Conservation (phyloP, 768 basidiomycete genomes). For the Lepiota venenata region DNA sequence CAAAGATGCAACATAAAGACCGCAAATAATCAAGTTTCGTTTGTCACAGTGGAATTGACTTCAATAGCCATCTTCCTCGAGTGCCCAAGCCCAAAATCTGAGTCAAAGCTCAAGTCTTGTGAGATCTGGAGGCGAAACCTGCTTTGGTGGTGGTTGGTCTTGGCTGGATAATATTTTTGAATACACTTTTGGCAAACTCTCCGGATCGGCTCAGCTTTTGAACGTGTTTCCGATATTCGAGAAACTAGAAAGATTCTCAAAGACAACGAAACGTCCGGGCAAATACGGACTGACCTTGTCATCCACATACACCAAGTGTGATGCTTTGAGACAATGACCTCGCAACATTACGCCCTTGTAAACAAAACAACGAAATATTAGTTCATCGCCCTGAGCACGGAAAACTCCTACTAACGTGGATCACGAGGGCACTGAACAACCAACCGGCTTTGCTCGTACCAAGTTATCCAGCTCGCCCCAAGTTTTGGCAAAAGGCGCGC, state of each 20-base stretch:
- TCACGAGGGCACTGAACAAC: constrained; percentile 28
- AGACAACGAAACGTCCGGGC: background rate
- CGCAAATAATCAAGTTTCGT: no score
- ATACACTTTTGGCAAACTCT: background rate
- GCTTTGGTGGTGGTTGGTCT: no score
- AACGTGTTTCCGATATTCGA: background rate
- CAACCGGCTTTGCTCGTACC: constrained; percentile 28
- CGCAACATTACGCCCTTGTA: constrained; percentile 32
- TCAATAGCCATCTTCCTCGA: no score
- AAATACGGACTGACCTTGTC: background rate
- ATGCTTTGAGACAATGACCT: constrained; percentile 26
- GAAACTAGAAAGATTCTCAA: background rate
- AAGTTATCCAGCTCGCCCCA: constrained; percentile 18
- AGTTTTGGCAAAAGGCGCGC: constrained; percentile 32
- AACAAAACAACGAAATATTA: background rate
- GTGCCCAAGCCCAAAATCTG: no score
- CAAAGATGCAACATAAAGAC: no score
- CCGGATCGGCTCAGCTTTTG: background rate
- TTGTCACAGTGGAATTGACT: no score
- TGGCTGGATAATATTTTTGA: no score
- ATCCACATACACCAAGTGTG: constrained; percentile 22
- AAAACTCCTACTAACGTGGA: background rate
- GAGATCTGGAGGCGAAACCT: no score
- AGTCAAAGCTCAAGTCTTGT: no score
- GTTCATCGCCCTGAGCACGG: background rate